A percentile compares a stretch with the other conserved stretches of the same genome.
These are phyloP conservation scores for Erodium trifolium DNA, from an alignment of 441 rosid genomes.

Conservation along the genomic window DNA sequence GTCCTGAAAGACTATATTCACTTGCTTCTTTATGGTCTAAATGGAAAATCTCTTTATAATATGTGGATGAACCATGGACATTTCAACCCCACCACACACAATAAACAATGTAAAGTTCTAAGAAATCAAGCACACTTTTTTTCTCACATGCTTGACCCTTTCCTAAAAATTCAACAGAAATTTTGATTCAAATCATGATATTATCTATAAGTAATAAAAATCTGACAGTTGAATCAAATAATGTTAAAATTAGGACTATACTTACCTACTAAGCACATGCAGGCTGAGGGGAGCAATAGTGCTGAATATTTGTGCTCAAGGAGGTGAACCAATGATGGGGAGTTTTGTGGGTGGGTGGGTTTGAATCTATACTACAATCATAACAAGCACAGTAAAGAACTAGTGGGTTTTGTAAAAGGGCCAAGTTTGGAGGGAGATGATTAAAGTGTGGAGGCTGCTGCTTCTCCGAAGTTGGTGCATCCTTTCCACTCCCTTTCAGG, in stretches of 20 bases:
- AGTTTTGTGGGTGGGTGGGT: constrained; percentile 27
- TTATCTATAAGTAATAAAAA: background rate
- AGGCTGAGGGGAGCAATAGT: background rate
- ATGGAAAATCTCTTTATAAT: constrained; percentile 2
- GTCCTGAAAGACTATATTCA: background rate
- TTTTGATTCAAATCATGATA: background rate
- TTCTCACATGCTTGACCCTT: background rate
- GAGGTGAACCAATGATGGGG: constrained; percentile 17
- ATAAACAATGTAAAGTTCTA: background rate
- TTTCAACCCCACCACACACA: constrained; percentile 4
- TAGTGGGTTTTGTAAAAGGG: constrained; percentile 15
- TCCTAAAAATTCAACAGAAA: background rate
- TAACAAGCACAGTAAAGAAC: constrained; percentile 15
- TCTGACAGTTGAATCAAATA: background rate
- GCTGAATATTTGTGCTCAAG: constrained; percentile 7
- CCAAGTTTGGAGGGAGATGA: constrained; percentile 20
- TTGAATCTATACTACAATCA: constrained; percentile 20
- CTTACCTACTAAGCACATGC: background rate
- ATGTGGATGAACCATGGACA: constrained; percentile 7
- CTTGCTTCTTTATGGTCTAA: constrained; percentile 3
- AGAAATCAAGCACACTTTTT: background rate
- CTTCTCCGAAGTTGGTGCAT: constrained; percentile 17
- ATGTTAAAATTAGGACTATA: background rate
- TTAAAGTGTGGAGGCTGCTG: constrained; percentile 24
- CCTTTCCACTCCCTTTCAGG: background rate